These are phyloP conservation scores for Solanum lycopersicoides DNA, from an alignment of 257 asterid species.

Conservation along the genomic window DNA sequence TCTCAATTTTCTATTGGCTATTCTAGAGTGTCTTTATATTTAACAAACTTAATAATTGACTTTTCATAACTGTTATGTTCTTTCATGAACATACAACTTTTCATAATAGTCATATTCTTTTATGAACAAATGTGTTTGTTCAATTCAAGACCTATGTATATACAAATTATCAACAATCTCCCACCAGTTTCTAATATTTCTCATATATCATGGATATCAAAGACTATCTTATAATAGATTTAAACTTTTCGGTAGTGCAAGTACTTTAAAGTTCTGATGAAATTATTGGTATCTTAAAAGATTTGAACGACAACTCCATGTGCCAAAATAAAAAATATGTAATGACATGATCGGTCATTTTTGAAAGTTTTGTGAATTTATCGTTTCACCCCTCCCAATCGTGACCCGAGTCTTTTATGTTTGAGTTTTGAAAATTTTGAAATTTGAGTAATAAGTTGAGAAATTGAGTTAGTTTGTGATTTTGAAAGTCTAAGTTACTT, in stretches of 20 bases:
- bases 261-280: neutral
- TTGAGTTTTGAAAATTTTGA: neutral
- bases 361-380: too few species aligned
- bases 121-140: neutral
- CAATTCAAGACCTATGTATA: neutral
- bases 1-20: neutral
- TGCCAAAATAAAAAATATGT: neutral
- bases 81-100: too few species aligned
- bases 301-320: neutral
- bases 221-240: neutral
- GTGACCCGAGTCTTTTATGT: neutral
- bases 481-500: neutral
- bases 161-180: neutral
- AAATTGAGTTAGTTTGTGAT: neutral
- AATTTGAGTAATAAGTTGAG: neutral
- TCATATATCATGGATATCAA: neutral
- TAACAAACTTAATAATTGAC: too few species aligned
- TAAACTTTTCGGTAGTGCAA: neutral
- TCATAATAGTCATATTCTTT: neutral
- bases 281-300: neutral
- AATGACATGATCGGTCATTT: neutral
- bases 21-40: neutral
- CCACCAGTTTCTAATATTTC: neutral
- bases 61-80: too few species aligned
- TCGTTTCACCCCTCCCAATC: neutral